Evolutionary conservation across 768 basidiomycete species (phyloP).

Genomic region (Multifurca ochricompacta): DNA sequence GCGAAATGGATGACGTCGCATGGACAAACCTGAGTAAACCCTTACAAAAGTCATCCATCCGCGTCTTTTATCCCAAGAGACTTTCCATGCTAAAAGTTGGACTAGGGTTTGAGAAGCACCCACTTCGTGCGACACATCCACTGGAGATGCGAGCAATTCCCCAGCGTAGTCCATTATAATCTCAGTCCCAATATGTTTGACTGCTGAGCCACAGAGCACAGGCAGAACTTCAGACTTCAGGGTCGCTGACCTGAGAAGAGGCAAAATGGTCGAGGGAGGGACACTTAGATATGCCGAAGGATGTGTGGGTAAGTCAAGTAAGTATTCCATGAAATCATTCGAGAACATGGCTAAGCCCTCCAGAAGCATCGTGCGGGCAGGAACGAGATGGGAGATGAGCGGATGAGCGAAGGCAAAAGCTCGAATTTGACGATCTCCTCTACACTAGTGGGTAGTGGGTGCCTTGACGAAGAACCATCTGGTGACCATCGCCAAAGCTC

Average conservation of each 20-base stretch:
- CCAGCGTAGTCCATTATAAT: constrained; percentile 76
- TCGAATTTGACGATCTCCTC: constrained; percentile 35
- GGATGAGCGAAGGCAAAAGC: constrained; percentile 57
- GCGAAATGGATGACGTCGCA: not conserved
- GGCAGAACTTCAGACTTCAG: constrained; percentile 61
- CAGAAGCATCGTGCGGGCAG: constrained; percentile 61
- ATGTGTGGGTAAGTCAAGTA: constrained; percentile 49
- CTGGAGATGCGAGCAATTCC: constrained; percentile 68
- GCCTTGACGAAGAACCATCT: constrained; percentile 36
- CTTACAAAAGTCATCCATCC: constrained; percentile 95
- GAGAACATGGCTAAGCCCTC: constrained; percentile 78
- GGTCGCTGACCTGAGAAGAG: constrained; percentile 61
- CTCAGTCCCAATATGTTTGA: constrained; percentile 75
- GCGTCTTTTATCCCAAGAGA: constrained; percentile 70
- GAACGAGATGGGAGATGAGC: constrained; percentile 52
- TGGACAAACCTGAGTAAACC: constrained; percentile 68
- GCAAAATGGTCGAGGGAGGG: constrained; percentile 42
- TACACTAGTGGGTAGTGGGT: constrained; percentile 44
- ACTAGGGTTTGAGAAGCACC: constrained; percentile 43
- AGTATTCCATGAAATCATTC: constrained; percentile 67
- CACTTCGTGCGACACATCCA: constrained; percentile 48
- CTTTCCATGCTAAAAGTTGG: constrained; percentile 79
- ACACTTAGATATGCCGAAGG: constrained; percentile 63
- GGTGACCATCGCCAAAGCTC: constrained; percentile 69
- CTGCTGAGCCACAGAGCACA: constrained; percentile 76